Conservation (phyloP, 768 basidiomycete species). For the Termitomyces sp. region DNA sequence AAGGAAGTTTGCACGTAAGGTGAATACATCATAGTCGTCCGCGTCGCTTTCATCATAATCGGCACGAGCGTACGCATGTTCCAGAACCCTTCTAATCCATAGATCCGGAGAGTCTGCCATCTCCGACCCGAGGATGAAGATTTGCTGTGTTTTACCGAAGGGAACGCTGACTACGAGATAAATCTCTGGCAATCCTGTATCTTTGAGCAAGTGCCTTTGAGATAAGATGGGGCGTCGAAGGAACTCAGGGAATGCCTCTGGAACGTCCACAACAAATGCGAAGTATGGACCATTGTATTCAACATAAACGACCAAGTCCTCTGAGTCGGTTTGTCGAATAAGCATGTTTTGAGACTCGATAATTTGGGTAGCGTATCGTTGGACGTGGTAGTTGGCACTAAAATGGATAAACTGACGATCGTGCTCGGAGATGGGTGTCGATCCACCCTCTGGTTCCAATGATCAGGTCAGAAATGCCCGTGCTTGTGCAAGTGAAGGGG, state of each 20-base stretch:
- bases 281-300: background rate
- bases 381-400: background rate
- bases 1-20: background rate
- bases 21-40: background rate
- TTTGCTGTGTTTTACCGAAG: conserved; percentile 1
- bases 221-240: background rate
- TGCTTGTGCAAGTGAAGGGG: background rate
- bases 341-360: background rate
- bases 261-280: background rate
- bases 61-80: background rate
- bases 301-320: conserved; percentile 1
- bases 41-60: background rate
- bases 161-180: conserved; percentile 1
- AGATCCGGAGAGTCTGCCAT: conserved; percentile 1
- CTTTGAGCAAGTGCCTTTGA: conserved; percentile 1
- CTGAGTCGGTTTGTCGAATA: background rate
- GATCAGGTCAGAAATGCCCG: background rate
- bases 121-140: conserved; percentile 2
- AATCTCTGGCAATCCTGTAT: background rate
- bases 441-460: background rate
- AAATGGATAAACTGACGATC: conserved; percentile 3
- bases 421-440: conserved; percentile 1
- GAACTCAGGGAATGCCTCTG: conserved; percentile 1
- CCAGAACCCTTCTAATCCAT: background rate
- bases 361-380: background rate